Evolutionary conservation across 805 yeast genomes (phyloP).

Genomic region (Candida glaebosa): DNA sequence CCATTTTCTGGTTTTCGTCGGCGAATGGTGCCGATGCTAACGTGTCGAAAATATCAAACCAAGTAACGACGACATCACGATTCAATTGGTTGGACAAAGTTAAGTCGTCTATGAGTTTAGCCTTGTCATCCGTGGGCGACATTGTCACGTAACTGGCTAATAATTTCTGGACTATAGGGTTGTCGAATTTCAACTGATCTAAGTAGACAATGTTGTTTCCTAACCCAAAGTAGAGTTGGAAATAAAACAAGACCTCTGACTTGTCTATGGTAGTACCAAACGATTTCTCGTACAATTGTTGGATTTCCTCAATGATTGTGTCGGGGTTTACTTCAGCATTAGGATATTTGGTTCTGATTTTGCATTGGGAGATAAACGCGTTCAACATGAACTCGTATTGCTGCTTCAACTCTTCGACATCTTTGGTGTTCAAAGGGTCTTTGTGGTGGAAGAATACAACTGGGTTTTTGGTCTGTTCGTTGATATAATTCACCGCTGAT

Average conservation of each 20-base stretch:
- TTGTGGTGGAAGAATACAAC: background rate
- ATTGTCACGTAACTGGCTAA: slow-evolving; percentile 13
- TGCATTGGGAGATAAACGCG: slow-evolving; percentile 6
- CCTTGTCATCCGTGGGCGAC: slow-evolving; percentile 15
- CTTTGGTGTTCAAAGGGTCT: slow-evolving; percentile 7
- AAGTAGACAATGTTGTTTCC: slow-evolving; percentile 21
- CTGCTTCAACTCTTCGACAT: slow-evolving; percentile 5
- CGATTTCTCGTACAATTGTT: slow-evolving; percentile 16
- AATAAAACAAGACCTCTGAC: slow-evolving; percentile 23
- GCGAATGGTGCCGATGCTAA: slow-evolving; percentile 25
- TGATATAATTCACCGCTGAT: background rate
- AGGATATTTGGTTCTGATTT: slow-evolving; percentile 2
- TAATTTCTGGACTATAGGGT: slow-evolving; percentile 21
- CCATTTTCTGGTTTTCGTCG: slow-evolving; percentile 14
- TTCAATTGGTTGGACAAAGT: slow-evolving; percentile 4
- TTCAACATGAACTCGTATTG: slow-evolving; percentile 8
- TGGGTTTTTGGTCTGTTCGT: background rate
- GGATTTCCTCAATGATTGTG: slow-evolving; percentile 17
- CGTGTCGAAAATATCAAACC: slow-evolving; percentile 29
- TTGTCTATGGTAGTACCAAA: slow-evolving; percentile 22
- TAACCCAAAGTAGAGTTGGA: slow-evolving; percentile 27
- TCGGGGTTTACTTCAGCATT: slow-evolving; percentile 14
- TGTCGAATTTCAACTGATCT: slow-evolving; percentile 25
- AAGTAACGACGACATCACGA: slow-evolving; percentile 11
- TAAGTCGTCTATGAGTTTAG: slow-evolving; percentile 5